Conservation (phyloP, 768 basidiomycete species). For the Tulasnella sp. region DNA sequence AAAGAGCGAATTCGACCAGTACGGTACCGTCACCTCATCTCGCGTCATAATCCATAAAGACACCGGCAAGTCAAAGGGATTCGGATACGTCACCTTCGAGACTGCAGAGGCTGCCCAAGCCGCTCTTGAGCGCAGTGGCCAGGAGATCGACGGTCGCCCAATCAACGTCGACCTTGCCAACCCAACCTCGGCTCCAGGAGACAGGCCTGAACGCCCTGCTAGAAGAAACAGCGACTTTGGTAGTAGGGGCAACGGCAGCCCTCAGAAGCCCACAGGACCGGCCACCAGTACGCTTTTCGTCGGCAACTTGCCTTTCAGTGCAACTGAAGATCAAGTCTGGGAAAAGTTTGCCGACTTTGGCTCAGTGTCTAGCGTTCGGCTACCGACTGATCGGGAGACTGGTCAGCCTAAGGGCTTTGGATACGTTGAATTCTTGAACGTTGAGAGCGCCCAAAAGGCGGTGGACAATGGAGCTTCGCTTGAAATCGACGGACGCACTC, state of each 20-base stretch:
- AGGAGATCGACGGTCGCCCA: slow-evolving; percentile 85
- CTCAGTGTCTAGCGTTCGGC: slow-evolving; percentile 71
- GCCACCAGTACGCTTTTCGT: slow-evolving; percentile 41
- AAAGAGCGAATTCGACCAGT: slow-evolving; percentile 77
- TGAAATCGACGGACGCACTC: slow-evolving; percentile 71
- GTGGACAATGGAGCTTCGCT: slow-evolving; percentile 56
- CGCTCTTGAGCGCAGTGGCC: slow-evolving; percentile 60
- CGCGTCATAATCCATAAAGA: slow-evolving; percentile 60
- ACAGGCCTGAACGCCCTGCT: slow-evolving; percentile 45
- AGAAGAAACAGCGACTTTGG: slow-evolving; percentile 70
- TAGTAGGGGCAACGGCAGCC: not conserved
- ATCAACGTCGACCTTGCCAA: slow-evolving; percentile 77
- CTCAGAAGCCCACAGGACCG: slow-evolving; percentile 55
- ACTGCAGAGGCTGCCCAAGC: slow-evolving; percentile 70
- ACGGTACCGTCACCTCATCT: slow-evolving; percentile 83
- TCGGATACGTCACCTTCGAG: slow-evolving; percentile 74
- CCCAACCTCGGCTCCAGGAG: slow-evolving; percentile 26
- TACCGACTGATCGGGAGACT: slow-evolving; percentile 88
- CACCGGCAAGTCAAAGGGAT: slow-evolving; percentile 74
- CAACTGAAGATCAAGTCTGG: slow-evolving; percentile 80
- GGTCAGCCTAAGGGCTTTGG: slow-evolving; percentile 92
- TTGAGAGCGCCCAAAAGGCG: slow-evolving; percentile 75
- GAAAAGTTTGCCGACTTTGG: slow-evolving; percentile 84
- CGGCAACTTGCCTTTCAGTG: slow-evolving; percentile 77
- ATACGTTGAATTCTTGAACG: slow-evolving; percentile 86